Evolutionary conservation across 2,329 filamentous ascomycete species (phyloP).

Genomic region (Arthrobotrys musiformis): DNA sequence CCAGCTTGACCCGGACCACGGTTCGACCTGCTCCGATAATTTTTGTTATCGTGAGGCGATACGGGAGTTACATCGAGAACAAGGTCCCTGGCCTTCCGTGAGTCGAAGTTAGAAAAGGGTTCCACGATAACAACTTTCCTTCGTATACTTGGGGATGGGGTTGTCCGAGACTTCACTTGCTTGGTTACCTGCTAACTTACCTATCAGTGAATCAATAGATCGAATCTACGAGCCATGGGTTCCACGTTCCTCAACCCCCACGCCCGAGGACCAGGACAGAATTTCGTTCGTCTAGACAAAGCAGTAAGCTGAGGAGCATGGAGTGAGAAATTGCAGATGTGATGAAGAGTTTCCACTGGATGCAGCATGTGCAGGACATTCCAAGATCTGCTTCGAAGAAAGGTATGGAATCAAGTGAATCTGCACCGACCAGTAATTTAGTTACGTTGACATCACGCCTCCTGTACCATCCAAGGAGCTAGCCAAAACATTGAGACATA

Average conservation of each 20-base stretch:
- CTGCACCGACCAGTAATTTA: slow-evolving; percentile 19
- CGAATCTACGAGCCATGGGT: background rate
- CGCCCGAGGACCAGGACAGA: slow-evolving; percentile 7
- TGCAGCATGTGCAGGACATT: slow-evolving; percentile 29
- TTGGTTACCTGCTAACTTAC: too few relatives aligned
- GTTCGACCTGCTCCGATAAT: slow-evolving; percentile 37
- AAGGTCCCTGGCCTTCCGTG: slow-evolving; percentile 18
- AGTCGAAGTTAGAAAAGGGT: background rate
- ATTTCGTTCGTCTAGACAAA: slow-evolving; percentile 17
- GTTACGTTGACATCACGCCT: slow-evolving; percentile 35
- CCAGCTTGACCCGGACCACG: background rate
- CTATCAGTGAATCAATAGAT: slow-evolving; percentile 37
- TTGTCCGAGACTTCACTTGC: slow-evolving; percentile 31
- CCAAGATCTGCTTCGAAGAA: slow-evolving; percentile 37
- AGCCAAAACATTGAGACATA: slow-evolving; percentile 29
- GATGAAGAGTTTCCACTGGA: slow-evolving; percentile 31
- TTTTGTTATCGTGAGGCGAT: slow-evolving; percentile 13
- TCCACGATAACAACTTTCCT: slow-evolving; percentile 25
- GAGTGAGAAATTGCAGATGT: slow-evolving; percentile 30
- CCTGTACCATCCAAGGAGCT: slow-evolving; percentile 7
- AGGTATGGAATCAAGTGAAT: background rate
- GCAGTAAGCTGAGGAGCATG: slow-evolving; percentile 8
- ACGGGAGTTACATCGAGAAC: slow-evolving; percentile 11
- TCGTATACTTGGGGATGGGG: background rate
- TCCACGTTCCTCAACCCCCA: slow-evolving; percentile 24